A percentile compares a stretch with the other conserved stretches of the same genome.
Conservation (phyloP, 768 basidiomycete genomes). For the Tulasnella sp. region DNA sequence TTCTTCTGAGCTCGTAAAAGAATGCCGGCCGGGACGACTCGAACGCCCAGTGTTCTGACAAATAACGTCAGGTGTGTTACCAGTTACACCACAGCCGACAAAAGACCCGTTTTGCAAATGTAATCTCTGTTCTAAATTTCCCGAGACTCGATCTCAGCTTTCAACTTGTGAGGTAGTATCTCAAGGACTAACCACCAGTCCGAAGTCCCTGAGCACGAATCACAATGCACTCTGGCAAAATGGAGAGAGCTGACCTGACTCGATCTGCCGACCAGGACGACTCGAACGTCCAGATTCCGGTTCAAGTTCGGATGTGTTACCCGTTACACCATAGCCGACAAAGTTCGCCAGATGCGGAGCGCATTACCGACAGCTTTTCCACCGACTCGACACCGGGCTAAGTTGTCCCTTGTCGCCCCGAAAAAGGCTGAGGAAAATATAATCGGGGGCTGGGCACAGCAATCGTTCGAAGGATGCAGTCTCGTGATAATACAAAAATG, state of each 20-base stretch:
- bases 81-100: conserved; percentile 7
- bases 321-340: conserved; percentile 2
- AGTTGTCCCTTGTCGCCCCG: too few relatives aligned
- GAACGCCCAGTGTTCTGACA: conserved; percentile 6
- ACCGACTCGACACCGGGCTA: too few relatives aligned
- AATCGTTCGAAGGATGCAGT: too few relatives aligned
- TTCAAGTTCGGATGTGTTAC: not conserved
- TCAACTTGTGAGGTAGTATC: not conserved
- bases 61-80: conserved; percentile 4
- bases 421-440: too few relatives aligned
- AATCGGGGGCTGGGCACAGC: too few relatives aligned
- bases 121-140: not conserved
- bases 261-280: conserved; percentile 2
- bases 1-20: not conserved
- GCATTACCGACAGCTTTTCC: too few relatives aligned
- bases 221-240: not conserved
- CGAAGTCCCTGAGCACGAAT: not conserved
- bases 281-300: not conserved
- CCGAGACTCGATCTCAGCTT: not conserved
- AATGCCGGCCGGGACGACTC: conserved; percentile 2
- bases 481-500: too few relatives aligned
- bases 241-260: not conserved
- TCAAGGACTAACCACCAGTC: not conserved
- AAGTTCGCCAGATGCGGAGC: too few relatives aligned
- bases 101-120: not conserved